Base-by-base conservation (phyloP, 352 stramenopile genomes). In the Pythium plurisporium region DNA sequence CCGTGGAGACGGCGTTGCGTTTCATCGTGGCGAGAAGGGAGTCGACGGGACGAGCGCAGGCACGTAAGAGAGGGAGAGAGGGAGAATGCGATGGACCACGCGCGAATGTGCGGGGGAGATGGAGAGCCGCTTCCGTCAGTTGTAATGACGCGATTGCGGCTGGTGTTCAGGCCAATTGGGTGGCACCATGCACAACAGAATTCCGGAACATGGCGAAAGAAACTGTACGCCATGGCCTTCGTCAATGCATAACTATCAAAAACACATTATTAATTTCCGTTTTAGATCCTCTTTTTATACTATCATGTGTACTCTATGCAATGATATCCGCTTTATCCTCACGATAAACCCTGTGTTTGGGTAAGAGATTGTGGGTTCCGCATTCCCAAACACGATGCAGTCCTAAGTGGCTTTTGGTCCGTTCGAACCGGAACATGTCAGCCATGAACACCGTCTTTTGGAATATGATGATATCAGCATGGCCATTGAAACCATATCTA, bases 351-450 rank as follows among this genome's bases (percentile, higher is more conserved):
- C n/a, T 27, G 19, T 11, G 1, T 44, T 44, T 56, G 51, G 40
- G 42, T 59, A 22, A 25, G 49, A 4, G 52, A 36, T 52, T 59
- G 52, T 45, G 52, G 41, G 26, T 58, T 52, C 38, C 42, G 29
- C 17, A 51, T 50, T 59, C 20, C 27, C 23, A 30, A 37, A 36
- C 17, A 31, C 49, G 49, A 38, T 57, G 49, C 33, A 31, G 5
- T 10, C 25, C 17, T 2, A 34, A 30, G n/a, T 41, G n/a, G 36
- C 7, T 7, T 46, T 22, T 37, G 43, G 37, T 8, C 6, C 19
- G 42, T 33, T 48, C 23, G 19, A 6, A 19, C 42, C 31, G 9
- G 43, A 33, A 3, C 46, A 20, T 47, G 49, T 20, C 49, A 23
- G 37, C 22, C 17, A 34, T 36, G 20, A 6, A 34, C 49, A 52